A percentile compares a stretch with the other conserved stretches of the same genome.
Evolutionary conservation across 306 rosid species (phyloP).

Genomic region (Carpinus viminea): DNA sequence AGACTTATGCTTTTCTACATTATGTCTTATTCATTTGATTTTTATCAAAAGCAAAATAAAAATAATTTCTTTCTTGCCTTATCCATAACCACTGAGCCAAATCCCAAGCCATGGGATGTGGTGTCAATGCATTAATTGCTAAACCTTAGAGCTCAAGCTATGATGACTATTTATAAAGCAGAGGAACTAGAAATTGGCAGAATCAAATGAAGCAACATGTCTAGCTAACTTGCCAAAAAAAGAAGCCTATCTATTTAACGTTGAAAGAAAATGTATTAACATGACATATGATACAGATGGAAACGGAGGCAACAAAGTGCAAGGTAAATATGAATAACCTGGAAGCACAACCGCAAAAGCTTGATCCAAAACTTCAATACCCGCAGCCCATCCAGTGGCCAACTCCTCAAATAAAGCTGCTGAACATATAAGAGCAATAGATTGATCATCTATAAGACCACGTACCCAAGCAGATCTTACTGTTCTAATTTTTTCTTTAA

Average conservation of each 20-base stretch:
- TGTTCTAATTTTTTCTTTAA: slow-evolving; percentile 71
- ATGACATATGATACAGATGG: slow-evolving; percentile 11
- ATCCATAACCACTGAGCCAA: not conserved
- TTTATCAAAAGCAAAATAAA: not conserved
- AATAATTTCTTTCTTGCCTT: not conserved
- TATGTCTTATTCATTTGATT: not conserved
- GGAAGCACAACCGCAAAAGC: slow-evolving; percentile 94
- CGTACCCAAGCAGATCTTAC: slow-evolving; percentile 67
- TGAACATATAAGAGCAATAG: slow-evolving; percentile 75
- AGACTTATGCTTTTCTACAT: not conserved
- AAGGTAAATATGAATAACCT: slow-evolving; percentile 47
- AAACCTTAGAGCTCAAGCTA: not conserved
- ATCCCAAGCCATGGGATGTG: not conserved
- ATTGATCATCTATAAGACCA: slow-evolving; percentile 75
- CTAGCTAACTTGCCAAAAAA: not conserved
- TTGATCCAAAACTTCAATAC: slow-evolving; percentile 75
- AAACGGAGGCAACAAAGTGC: slow-evolving; percentile 6
- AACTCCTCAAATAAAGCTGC: slow-evolving; percentile 87
- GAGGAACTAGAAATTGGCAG: slow-evolving; percentile 1
- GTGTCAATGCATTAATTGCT: not conserved
- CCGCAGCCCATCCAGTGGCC: slow-evolving; percentile 69
- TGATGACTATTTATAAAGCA: slow-evolving; percentile 10
- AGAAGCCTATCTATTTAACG: slow-evolving; percentile 15
- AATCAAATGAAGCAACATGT: not conserved
- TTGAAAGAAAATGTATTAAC: not conserved